Base-by-base conservation (phyloP, 129 eudicot genomes). In the Scalesia atractyloides region DNA sequence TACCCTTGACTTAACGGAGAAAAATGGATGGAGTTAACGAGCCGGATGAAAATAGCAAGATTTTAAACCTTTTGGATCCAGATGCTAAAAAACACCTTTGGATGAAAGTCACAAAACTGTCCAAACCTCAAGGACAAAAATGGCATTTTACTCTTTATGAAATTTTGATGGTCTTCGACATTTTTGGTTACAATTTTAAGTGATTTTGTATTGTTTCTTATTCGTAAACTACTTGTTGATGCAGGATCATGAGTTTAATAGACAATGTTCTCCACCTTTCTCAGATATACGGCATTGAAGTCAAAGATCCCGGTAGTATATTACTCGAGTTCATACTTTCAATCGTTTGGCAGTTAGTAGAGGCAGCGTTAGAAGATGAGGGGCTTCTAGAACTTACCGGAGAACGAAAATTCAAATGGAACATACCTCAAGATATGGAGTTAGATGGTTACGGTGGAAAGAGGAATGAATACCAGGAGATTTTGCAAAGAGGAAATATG, bases 181-280 rank as follows among this genome's bases (percentile, higher is more conserved):
- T 24, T 24, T 24, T 13, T 7, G 13, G 20, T 0, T 36, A 37
- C 46, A 49, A 15, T 48, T n/a, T 37, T 22, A 19, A 74, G 10
- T 39, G 24, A 53, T 39, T 22, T 9, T 16, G 18, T 43, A 44
- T 24, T 20, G 44, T 74, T 62, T 74, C 66, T 75, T 54, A 48
- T 71, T 67, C 71, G 48, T 48, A 74, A 18, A 16, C 36, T 75
- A 16, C 78, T 60, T 70, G 16, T 73, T 73, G 5, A 41, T 85
- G 84, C 95, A 92, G 98, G 88, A 81, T 84, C 73, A 83, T 83
- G 87, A 73, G 61, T 66, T 80, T 83, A 19, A 66, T 92, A 69
- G 92, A 87, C 70, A 36, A 64, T 19, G 82, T 80, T 76, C 91
- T 92, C 62, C 79, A 76, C 67, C 85, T 87, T 66, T 77, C 90